Conservation (phyloP, 2,329 filamentous ascomycete species). For the Fusarium annulatum region DNA sequence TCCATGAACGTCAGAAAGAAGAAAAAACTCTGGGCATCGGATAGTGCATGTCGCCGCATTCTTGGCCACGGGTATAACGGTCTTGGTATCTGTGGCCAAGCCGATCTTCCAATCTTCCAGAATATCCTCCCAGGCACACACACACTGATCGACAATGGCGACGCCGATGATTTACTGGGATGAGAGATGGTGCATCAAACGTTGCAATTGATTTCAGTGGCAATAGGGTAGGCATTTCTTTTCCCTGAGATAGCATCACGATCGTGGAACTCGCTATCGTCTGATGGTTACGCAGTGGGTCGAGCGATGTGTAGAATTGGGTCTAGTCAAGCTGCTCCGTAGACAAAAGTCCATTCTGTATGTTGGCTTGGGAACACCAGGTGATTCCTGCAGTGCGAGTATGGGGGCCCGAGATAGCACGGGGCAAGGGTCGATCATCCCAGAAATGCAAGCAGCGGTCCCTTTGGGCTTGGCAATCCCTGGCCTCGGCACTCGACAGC, state of each 20-base stretch:
- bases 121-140: not conserved
- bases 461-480: not conserved
- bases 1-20: not conserved
- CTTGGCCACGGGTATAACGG: not conserved
- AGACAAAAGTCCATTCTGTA: constrained; percentile 28
- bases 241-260: not conserved
- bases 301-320: not conserved
- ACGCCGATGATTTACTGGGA: not conserved
- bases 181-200: not conserved
- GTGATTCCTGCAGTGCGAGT: constrained; percentile 1
- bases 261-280: not conserved
- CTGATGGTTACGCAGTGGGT: not conserved
- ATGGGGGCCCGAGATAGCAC: not conserved
- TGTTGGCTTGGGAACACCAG: not conserved
- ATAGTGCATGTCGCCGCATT: not conserved
- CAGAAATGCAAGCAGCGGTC: not conserved
- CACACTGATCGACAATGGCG: constrained; percentile 6
- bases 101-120: constrained; percentile 6
- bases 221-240: not conserved
- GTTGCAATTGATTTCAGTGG: not conserved
- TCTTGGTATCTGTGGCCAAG: not conserved
- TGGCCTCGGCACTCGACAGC: constrained; percentile 7
- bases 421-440: not conserved
- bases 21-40: not conserved
- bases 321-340: not conserved